Base-by-base conservation (phyloP, 2,329 filamentous ascomycete species). In the Aspergillus quadrilineatus region DNA sequence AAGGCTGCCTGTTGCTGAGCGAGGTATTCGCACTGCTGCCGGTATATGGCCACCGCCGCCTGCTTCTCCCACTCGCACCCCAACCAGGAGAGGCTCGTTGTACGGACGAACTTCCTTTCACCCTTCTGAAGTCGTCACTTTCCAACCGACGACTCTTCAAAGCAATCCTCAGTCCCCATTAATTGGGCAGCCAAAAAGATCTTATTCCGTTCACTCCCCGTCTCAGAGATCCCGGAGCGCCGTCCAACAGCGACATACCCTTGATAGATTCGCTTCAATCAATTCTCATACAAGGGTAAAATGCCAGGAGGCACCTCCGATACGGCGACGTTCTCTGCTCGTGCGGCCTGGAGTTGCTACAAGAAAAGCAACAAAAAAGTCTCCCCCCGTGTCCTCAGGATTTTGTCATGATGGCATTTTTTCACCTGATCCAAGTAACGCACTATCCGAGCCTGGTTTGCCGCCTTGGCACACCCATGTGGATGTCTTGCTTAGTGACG, bases 281-380 rank as follows among this genome's bases (percentile, higher is more conserved):
- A 72, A 71, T 44, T 72, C 68, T 1, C 65, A 68, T 58, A 70
- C 72, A 43, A 60, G 68, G 52, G 65, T 70, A 34, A 67, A 69
- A 28, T 67, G 64, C 44, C 69, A 70, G 48, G 67, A 69, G 7
- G 69, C 69, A 55, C 72, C 71, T 12, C 53, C 73, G 39, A 74
- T 69, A n/a, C 72, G 73, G 22, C 69, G 72, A 22, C 69, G 69
- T 15, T 75, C 73, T 30, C 63, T 75, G 7, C 63, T 73, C 28
- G 73, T 66, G 15, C 64, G 67, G 39, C 73, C 69, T 4, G 72
- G 71, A 5, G 60, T 71, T 53, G 73, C 65, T 50, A 77, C 69
- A 17, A 71, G 68, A 60, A 69, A 65, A 58, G 68, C 67, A n/a
- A 63, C 65, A 6, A 67, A 62, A 59, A 57, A 60, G 45, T 62